Base-by-base conservation (phyloP, 148 eudicot species). In the Dianthus caryophyllus region DNA sequence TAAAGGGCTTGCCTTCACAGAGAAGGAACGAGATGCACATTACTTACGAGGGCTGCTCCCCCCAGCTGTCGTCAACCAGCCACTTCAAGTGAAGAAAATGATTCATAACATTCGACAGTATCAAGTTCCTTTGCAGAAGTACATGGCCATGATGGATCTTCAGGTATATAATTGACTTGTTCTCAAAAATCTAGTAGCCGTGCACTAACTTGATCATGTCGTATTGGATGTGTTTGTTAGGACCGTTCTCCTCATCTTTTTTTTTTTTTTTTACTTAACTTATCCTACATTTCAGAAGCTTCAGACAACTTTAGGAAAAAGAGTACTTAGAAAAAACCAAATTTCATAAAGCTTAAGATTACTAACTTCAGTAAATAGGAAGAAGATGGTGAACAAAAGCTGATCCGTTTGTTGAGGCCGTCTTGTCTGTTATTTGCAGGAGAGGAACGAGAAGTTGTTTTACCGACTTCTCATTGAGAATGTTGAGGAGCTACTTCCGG, bases 111-210 rank as follows among this genome's bases (percentile, higher is more conserved):
- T 94, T 54, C 97, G 99, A 33, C 95, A 94, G 22, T 94, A 94
- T 80, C 86, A 94, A 78, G 86, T 90, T 27, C 99, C 99, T 12
- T 58, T 94, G 67, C 99, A 94, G 71, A 80, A 78, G 73, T 94
- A 94, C 76, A 82, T 88, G 96, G 97, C 99, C 65, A 94, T 94
- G 99, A 90, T 88, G 90, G 99, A 94, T 81, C 96, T 90, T 73
- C 99, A 94, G 97, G 99, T 94, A 71, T 46, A 65, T 38, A 10
- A 12, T 46, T 36, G 9, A 46, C 29, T 6, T 4, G 27, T 9
- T 29, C 18, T n/a, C 25, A 49, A 24, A 25, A 24, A 8, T 53
- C 20, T 60, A 9, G 10, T 41, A 41, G 44, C 12, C 5, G 39
- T 33, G 39, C 39, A 33, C 8, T 33, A 33, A 33, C 8, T 33